Evolutionary conservation across 495 filamentous ascomycete species (phyloP), one percentile per base, ranked within the genome.

Genomic region (Neurospora sp.): DNA sequence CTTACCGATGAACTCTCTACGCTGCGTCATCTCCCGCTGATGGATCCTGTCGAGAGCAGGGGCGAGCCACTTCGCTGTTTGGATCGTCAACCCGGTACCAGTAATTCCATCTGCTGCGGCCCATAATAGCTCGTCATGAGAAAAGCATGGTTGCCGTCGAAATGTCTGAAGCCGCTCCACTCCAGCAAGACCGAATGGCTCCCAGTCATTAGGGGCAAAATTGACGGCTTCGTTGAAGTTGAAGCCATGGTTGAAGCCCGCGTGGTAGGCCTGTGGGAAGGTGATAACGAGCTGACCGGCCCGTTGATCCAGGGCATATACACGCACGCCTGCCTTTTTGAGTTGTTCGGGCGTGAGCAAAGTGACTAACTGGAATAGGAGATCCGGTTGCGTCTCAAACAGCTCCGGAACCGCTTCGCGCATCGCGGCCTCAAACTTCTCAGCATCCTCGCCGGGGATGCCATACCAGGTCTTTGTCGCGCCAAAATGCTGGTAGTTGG

Each of bases 161-260:
- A 97, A 99, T 27, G 88, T 88, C 76, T 96, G 92, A 38, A 98
- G 86, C 70, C 95, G 88, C 75, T 94, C 89, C 5, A 98, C 94
- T 22, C 95, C 94, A 48, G 88, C 85, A 73, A 95, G 92, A 6
- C 96, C 96, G 83, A 89, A 96, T 1, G 93, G 94, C 78, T 98
- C 96, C 96, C 96, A 99, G 78, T 98, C 96, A n/a, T 83, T 84
- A 12, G 96, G 96, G 3, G 96, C 96, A 81, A 99, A 98, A 79
- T 99, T 99, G 72, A 99, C 96, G 2, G 96, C 96, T 79, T 99
- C 96, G 73, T 99, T 99, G 83, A 98, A 97, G 78, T 99, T 99
- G 86, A 99, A 99, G 8, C 91, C 96, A 79, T 92, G 96, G 78
- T 97, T 99, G 83, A 97, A 97, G 0, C 93, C 93, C 9, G 93